phyloP scores from a whole-genome alignment of 768 basidiomycete species.

The Rhizopogon rudus region DNA sequence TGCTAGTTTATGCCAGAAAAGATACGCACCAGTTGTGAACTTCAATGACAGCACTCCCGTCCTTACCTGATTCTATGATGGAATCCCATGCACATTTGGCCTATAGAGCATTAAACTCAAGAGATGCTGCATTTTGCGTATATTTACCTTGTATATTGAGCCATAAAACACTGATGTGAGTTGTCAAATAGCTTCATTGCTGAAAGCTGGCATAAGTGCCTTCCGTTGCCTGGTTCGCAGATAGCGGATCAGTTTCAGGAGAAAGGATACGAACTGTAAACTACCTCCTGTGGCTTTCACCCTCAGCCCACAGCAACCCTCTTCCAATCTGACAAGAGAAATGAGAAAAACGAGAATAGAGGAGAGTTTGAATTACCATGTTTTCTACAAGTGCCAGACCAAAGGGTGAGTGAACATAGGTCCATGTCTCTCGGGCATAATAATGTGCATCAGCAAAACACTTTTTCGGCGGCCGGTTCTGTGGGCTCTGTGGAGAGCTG shows the following conservation, averaged over 20 bases:
- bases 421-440: slow-evolving; percentile 23
- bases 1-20: too few relatives aligned
- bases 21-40: too few relatives aligned
- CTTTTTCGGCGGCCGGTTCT: too few relatives aligned
- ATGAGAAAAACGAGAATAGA: neutral
- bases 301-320: slow-evolving; percentile 22
- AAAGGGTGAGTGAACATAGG: slow-evolving; percentile 37
- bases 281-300: slow-evolving; percentile 42
- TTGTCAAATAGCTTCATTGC: slow-evolving; percentile 43
- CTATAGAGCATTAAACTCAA: too few relatives aligned
- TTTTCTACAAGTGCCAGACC: slow-evolving; percentile 26
- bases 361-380: neutral
- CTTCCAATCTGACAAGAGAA: slow-evolving; percentile 15
- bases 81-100: too few relatives aligned
- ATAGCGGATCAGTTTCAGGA: neutral
- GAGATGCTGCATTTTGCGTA: neutral
- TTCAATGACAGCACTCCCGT: too few relatives aligned
- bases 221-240: slow-evolving; percentile 38
- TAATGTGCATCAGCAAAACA: too few relatives aligned
- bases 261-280: too few relatives aligned
- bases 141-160: slow-evolving; percentile 41
- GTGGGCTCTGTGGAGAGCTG: too few relatives aligned
- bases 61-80: too few relatives aligned
- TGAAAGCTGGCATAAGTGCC: slow-evolving; percentile 47
- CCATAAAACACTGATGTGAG: slow-evolving; percentile 46